Evolutionary conservation across 2,329 filamentous ascomycete species (phyloP).

Genomic region (Aspergillus ochraceus): DNA sequence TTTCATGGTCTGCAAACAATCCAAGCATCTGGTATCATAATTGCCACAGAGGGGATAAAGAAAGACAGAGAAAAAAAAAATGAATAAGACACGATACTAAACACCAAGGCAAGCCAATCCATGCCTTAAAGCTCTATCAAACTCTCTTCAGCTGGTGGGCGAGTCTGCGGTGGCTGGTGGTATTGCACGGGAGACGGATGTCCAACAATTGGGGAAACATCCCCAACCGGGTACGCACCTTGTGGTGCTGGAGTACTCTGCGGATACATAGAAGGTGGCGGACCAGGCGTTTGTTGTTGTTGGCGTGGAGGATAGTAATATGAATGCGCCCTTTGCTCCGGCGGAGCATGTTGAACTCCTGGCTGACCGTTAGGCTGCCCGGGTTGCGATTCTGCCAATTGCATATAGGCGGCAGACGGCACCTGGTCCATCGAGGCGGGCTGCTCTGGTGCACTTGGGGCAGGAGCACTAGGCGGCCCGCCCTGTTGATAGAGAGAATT

Average conservation of each 20-base stretch:
- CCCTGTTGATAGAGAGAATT: slow-evolving; percentile 26
- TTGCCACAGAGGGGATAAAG: slow-evolving; percentile 11
- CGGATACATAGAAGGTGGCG: slow-evolving; percentile 13
- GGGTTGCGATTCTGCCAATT: slow-evolving; percentile 14
- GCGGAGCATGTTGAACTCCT: slow-evolving; percentile 14
- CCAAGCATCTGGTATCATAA: slow-evolving; percentile 30
- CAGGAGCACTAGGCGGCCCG: slow-evolving; percentile 3
- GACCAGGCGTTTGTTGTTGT: slow-evolving; percentile 17
- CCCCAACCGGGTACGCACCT: slow-evolving; percentile 16
- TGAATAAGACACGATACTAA: slow-evolving; percentile 5
- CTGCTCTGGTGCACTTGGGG: slow-evolving; percentile 18
- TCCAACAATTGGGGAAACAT: slow-evolving; percentile 19
- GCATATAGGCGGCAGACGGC: slow-evolving; percentile 18
- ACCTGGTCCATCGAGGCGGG: slow-evolving; percentile 14
- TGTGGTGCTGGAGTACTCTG: slow-evolving; percentile 13
- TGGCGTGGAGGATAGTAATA: slow-evolving; percentile 21
- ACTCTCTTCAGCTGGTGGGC: slow-evolving; percentile 30
- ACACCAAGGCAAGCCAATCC: slow-evolving; percentile 5
- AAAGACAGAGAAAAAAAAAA: neutral
- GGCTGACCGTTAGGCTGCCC: slow-evolving; percentile 14
- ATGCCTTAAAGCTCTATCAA: slow-evolving; percentile 29
- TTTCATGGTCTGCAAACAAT: slow-evolving; percentile 20
- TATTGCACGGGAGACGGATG: slow-evolving; percentile 18
- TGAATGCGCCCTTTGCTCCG: slow-evolving; percentile 17
- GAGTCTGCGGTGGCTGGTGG: slow-evolving; percentile 21